These are phyloP conservation scores for Coemansia sp. DNA, from an alignment of 192 early-diverging fungal genomes.

Conservation along the genomic window DNA sequence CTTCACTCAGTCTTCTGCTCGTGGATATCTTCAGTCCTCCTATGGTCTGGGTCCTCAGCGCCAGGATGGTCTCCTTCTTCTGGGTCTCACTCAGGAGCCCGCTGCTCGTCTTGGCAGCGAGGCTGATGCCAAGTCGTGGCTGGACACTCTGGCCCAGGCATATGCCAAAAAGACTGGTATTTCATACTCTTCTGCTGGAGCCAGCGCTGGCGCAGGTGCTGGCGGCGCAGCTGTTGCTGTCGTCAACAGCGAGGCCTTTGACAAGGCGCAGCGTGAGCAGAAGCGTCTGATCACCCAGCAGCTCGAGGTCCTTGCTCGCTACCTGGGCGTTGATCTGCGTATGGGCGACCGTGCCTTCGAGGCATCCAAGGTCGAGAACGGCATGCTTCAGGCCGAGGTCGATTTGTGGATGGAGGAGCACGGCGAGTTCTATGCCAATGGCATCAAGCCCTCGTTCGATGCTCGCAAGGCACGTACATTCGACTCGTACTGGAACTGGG, in stretches of 20 bases:
- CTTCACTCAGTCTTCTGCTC: conserved; percentile 77
- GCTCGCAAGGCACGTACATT: conserved; percentile 85
- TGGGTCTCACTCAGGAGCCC: conserved; percentile 82
- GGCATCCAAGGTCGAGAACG: conserved; percentile 65
- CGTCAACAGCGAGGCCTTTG: conserved; percentile 92
- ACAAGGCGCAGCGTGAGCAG: conserved; percentile 79
- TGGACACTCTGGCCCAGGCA: conserved; percentile 71
- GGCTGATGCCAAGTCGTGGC: conserved; percentile 87
- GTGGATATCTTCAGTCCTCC: conserved; percentile 72
- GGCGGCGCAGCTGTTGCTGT: conserved; percentile 70
- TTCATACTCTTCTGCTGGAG: conserved; percentile 62
- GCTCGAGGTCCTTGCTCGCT: conserved; percentile 84
- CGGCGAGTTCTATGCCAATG: conserved; percentile 86
- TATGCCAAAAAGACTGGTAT: conserved; percentile 83
- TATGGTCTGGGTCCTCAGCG: conserved; percentile 84
- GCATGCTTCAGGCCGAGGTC: conserved; percentile 76
- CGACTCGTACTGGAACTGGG: conserved; percentile 98
- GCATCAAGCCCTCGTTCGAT: conserved; percentile 85
- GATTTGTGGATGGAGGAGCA: conserved; percentile 92
- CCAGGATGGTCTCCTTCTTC: conserved; percentile 77
- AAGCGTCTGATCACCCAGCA: conserved; percentile 80
- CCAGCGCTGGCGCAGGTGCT: conserved; percentile 60
- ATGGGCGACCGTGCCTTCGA: conserved; percentile 79
- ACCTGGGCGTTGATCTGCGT: conserved; percentile 80
- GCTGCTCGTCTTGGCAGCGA: conserved; percentile 76